A percentile compares a stretch with the other conserved stretches of the same genome.
phyloP scores from a whole-genome alignment of 805 yeast genomes.

The Myxozyma melibiosi region DNA sequence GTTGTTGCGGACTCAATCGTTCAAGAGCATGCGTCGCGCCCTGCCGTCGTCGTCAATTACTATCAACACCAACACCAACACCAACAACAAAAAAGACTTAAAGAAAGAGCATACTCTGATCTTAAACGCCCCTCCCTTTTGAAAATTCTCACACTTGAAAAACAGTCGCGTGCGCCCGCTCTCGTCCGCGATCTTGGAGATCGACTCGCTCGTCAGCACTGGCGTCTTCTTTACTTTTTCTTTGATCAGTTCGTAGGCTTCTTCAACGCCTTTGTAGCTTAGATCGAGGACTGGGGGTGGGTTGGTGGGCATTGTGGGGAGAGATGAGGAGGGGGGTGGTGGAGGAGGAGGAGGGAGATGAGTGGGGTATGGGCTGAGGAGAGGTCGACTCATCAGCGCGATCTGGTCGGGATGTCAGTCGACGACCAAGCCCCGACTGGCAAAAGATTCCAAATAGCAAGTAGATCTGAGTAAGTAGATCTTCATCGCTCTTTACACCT shows the following conservation, averaged over 20 bases:
- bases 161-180: slow-evolving; percentile 5
- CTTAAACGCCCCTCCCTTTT: slow-evolving; percentile 46
- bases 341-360: no score
- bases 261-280: slow-evolving; percentile 19
- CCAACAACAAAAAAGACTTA: no score
- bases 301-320: no score
- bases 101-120: slow-evolving; percentile 48
- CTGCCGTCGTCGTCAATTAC: background rate
- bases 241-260: slow-evolving; percentile 14
- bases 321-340: no score
- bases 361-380: no score
- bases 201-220: slow-evolving; percentile 18
- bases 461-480: no score
- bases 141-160: slow-evolving; percentile 32
- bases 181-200: slow-evolving; percentile 17
- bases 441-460: no score
- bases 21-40: slow-evolving; percentile 55
- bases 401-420: no score
- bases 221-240: slow-evolving; percentile 13
- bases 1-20: slow-evolving; percentile 45
- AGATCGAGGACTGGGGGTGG: no score
- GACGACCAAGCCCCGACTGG: no score
- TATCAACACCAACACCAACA: background rate
- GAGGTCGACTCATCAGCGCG: no score
- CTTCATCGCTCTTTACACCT: no score